Conservation (phyloP, 2,329 filamentous ascomycete genomes). For the Colletotrichum truncatum region DNA sequence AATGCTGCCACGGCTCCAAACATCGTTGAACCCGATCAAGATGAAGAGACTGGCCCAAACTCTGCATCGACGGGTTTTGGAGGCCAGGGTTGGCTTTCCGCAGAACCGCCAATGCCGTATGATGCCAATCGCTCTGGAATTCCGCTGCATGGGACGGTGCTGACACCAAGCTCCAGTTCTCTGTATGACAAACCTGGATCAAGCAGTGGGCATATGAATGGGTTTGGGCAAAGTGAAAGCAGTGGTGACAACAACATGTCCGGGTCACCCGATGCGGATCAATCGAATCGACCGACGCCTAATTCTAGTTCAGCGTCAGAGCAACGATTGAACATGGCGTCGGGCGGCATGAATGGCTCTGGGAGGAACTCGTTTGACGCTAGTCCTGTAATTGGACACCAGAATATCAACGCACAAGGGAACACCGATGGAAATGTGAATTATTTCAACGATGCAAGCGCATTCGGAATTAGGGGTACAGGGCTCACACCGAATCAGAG, state of each 20-base stretch:
- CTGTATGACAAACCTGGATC: conserved; percentile 42
- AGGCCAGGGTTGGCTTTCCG: conserved; percentile 47
- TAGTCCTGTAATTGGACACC: conserved; percentile 58
- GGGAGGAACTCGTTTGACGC: conserved; percentile 61
- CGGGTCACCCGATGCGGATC: conserved; percentile 57
- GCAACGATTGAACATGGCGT: conserved; percentile 37
- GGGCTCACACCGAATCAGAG: conserved; percentile 44
- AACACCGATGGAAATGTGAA: conserved; percentile 47
- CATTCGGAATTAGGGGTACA: conserved; percentile 46
- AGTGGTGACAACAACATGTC: conserved; percentile 56
- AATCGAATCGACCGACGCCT: conserved; percentile 66
- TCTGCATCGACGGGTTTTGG: conserved; percentile 39
- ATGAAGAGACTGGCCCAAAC: conserved; percentile 35
- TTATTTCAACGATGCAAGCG: conserved; percentile 50
- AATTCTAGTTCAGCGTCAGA: conserved; percentile 64
- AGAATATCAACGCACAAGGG: conserved; percentile 47
- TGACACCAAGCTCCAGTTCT: conserved; percentile 31
- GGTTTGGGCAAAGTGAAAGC: conserved; percentile 52
- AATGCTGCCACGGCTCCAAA: conserved; percentile 50
- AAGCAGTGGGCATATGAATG: conserved; percentile 39
- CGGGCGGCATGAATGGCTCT: too few relatives aligned
- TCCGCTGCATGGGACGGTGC: conserved; percentile 20
- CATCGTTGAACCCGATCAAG: conserved; percentile 47
- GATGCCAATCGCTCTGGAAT: conserved; percentile 24
- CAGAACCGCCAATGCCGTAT: conserved; percentile 48